These are phyloP conservation scores for Scytalidium lignicola DNA, from an alignment of 2,329 filamentous ascomycete species.

Conservation along the genomic window DNA sequence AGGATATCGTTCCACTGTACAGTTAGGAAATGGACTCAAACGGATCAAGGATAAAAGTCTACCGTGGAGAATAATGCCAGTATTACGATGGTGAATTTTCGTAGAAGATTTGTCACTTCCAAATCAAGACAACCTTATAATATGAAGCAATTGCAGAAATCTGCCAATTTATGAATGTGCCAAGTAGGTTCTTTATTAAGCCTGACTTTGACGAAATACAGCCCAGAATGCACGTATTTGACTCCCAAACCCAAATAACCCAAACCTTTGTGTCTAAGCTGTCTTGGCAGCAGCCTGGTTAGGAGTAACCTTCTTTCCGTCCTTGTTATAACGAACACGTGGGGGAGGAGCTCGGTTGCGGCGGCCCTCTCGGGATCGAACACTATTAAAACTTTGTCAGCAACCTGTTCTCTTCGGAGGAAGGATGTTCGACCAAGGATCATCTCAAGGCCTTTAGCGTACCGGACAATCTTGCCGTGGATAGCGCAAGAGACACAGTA, in stretches of 20 bases:
- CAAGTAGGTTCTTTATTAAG: neutral
- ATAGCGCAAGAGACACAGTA: constrained; percentile 99
- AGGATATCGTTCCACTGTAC: neutral
- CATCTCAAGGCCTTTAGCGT: constrained; percentile 55
- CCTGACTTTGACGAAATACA: constrained; percentile 6
- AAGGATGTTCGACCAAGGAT: constrained; percentile 52
- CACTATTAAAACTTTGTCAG: constrained; percentile 51
- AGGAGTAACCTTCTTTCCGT: constrained; percentile 95
- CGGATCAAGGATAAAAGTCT: too few species aligned
- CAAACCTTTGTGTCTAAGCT: constrained; percentile 23
- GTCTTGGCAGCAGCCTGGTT: constrained; percentile 30
- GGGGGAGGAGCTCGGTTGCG: constrained; percentile 98
- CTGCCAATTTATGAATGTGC: neutral
- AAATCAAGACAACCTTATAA: too few species aligned
- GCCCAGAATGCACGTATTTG: constrained; percentile 17
- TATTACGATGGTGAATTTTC: too few species aligned
- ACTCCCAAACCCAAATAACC: constrained; percentile 14
- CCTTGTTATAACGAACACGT: constrained; percentile 99
- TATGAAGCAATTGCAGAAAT: too few species aligned
- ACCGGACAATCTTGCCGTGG: constrained; percentile 99
- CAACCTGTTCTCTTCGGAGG: constrained; percentile 1
- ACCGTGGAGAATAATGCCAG: too few species aligned
- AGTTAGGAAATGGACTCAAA: neutral
- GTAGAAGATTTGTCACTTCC: too few species aligned
- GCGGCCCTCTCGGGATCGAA: constrained; percentile 92